Evolutionary conservation across 805 yeast genomes (phyloP).

Genomic region (Candida montana): DNA sequence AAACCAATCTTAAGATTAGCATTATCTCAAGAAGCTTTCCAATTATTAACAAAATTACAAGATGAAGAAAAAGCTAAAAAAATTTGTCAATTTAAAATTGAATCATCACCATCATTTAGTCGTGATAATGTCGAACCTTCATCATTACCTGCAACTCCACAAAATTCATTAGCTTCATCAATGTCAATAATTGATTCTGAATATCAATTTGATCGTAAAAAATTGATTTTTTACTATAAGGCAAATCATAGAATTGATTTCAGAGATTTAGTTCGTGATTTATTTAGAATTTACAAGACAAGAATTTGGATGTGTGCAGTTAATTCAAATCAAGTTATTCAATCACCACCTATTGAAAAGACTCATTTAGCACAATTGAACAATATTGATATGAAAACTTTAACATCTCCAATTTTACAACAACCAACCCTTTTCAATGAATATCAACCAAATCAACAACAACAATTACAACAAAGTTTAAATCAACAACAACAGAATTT

Average conservation of each 20-base stretch:
- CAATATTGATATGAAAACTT: conserved; percentile 5
- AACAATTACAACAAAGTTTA: conserved; percentile 3
- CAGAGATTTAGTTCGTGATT: conserved; percentile 65
- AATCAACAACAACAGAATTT: conserved; percentile 1
- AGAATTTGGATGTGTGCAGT: conserved; percentile 85
- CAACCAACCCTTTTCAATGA: conserved; percentile 2
- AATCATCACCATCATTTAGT: conserved; percentile 12
- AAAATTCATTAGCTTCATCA: conserved; percentile 6
- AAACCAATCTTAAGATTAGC: conserved; percentile 77
- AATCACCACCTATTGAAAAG: conserved; percentile 4
- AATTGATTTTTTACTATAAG: conserved; percentile 65
- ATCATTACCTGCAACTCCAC: conserved; percentile 8
- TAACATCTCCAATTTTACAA: conserved; percentile 7
- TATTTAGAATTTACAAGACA: conserved; percentile 71
- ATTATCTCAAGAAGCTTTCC: conserved; percentile 62
- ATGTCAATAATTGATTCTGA: conserved; percentile 71
- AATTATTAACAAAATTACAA: conserved; percentile 55
- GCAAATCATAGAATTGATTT: conserved; percentile 69
- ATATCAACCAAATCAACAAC: conserved; percentile 3
- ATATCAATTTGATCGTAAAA: conserved; percentile 76
- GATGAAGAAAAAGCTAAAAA: conserved; percentile 63
- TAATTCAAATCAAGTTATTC: conserved; percentile 9
- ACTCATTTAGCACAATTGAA: conserved; percentile 8
- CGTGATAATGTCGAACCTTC: conserved; percentile 4
- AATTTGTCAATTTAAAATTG: conserved; percentile 23